Evolutionary conservation across 1,284 basidiomycete species (phyloP).

Genomic region (Trametes sp.): DNA sequence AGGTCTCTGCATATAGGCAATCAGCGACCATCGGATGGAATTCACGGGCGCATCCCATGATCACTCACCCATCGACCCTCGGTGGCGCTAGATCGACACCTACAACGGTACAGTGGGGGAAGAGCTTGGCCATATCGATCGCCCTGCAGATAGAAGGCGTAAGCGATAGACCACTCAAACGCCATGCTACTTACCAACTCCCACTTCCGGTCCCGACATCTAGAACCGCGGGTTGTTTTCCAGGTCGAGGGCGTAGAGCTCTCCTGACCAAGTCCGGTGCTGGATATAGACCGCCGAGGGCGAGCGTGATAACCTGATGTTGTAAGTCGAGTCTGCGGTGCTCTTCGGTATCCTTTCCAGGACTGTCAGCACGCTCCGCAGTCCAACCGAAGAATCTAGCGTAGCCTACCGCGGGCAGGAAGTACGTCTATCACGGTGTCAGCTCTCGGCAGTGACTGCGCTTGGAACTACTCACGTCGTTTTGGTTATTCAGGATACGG

Average conservation of each 20-base stretch:
- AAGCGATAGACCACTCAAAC: neutral
- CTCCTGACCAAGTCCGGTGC: constrained; percentile 41
- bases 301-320: constrained; percentile 43
- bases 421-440: constrained; percentile 37
- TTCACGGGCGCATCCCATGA: constrained; percentile 3
- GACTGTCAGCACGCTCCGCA: constrained; percentile 7
- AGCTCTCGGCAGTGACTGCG: constrained; percentile 2
- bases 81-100: constrained; percentile 45
- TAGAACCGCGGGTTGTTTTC: constrained; percentile 38
- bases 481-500: constrained; percentile 43
- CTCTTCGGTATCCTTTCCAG: constrained; percentile 43
- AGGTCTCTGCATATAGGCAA: constrained; percentile 32
- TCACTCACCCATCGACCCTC: constrained; percentile 37
- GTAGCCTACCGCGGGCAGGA: constrained; percentile 39
- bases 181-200: constrained; percentile 40
- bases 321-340: constrained; percentile 46
- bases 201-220: constrained; percentile 48
- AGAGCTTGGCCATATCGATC: constrained; percentile 45
- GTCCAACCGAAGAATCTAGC: neutral
- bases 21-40: constrained; percentile 3
- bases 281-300: constrained; percentile 41
- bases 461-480: constrained; percentile 37
- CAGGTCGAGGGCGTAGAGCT: constrained; percentile 41
- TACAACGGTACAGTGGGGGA: constrained; percentile 45
- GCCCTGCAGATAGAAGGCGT: constrained; percentile 36